Conservation (phyloP, 306 rosid genomes). For the Medicago lupulina region DNA sequence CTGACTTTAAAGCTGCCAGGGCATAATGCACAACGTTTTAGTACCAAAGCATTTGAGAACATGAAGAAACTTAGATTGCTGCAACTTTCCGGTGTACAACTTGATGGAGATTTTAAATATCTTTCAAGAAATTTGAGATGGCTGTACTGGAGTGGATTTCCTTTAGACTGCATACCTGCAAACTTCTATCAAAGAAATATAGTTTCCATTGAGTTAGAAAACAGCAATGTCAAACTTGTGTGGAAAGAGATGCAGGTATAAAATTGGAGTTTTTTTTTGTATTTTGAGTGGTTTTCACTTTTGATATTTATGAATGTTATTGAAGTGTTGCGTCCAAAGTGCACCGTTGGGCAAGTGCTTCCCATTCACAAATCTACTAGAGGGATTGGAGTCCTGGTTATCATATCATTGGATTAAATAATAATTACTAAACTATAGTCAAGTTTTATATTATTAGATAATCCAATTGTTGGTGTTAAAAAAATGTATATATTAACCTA, state of each 20-base stretch:
- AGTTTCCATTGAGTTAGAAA: slow-evolving; percentile 38
- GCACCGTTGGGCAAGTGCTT: neutral
- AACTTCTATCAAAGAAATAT: slow-evolving; percentile 19
- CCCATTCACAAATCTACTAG: too few species aligned
- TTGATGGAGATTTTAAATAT: slow-evolving; percentile 43
- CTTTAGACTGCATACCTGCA: slow-evolving; percentile 17
- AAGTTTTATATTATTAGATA: too few species aligned
- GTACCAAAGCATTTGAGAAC: slow-evolving; percentile 25
- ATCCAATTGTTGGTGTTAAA: too few species aligned
- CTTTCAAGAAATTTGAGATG: slow-evolving; percentile 37
- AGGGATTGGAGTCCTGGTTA: too few species aligned
- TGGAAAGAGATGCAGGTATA: slow-evolving; percentile 43
- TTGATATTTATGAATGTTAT: neutral
- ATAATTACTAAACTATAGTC: too few species aligned
- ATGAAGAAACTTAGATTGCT: slow-evolving; percentile 47
- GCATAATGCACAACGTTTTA: neutral
- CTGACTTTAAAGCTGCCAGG: slow-evolving; percentile 31
- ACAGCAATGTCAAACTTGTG: neutral
- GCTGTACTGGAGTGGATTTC: slow-evolving; percentile 40
- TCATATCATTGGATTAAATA: too few species aligned
- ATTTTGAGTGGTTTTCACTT: neutral
- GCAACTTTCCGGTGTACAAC: slow-evolving; percentile 29
- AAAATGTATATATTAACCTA: too few species aligned
- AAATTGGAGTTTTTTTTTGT: neutral
- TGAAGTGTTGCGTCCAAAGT: neutral